Evolutionary conservation across 2,329 filamentous ascomycete species (phyloP).

Genomic region (Aaosphaeria arxii): DNA sequence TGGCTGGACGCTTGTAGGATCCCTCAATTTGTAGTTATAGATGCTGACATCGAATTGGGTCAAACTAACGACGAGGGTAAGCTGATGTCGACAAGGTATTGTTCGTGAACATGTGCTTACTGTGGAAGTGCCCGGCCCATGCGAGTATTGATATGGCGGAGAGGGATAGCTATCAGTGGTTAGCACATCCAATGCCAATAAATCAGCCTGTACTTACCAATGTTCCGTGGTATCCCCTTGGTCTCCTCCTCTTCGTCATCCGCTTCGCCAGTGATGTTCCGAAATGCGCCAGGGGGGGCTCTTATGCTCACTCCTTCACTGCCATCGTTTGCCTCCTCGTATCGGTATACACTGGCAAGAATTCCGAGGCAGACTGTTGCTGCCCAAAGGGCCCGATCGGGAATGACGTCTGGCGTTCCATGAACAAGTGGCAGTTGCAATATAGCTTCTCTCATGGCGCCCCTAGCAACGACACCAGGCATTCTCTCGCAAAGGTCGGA

Average conservation of each 20-base stretch:
- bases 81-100: neutral
- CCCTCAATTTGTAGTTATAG: constrained; percentile 51
- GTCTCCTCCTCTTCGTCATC: constrained; percentile 53
- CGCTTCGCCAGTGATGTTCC: constrained; percentile 42
- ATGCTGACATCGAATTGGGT: constrained; percentile 54
- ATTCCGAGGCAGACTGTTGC: constrained; percentile 53
- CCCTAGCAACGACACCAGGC: constrained; percentile 50
- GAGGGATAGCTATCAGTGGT: constrained; percentile 41
- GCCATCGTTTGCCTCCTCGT: constrained; percentile 53
- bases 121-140: constrained; percentile 55
- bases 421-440: constrained; percentile 49
- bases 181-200: neutral
- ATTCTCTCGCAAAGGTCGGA: constrained; percentile 53
- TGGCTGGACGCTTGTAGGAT: constrained; percentile 48
- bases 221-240: constrained; percentile 47
- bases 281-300: constrained; percentile 31
- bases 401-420: constrained; percentile 50
- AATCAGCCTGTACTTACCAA: constrained; percentile 15
- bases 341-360: constrained; percentile 54
- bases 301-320: constrained; percentile 47
- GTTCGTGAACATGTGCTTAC: neutral
- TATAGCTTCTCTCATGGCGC: constrained; percentile 50
- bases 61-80: constrained; percentile 15
- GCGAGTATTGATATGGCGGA: constrained; percentile 50
- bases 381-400: constrained; percentile 52